Evolutionary conservation across 345 rosid genomes (phyloP), one percentile per base, ranked within the genome.

Genomic region (Raphanus raphanistrum): DNA sequence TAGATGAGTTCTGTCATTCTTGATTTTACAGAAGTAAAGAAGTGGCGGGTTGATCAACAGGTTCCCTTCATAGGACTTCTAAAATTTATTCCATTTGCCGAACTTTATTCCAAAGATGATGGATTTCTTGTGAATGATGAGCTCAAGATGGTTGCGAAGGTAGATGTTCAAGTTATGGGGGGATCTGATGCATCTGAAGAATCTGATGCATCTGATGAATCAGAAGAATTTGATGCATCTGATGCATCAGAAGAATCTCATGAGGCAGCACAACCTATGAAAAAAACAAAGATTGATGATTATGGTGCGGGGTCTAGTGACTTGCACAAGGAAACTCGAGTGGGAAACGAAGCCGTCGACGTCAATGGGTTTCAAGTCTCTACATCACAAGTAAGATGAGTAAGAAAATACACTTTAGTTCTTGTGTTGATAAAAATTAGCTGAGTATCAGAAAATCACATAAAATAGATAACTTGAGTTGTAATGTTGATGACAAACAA

Each of bases 321-420:
- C 8, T 63, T 35, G 2, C 28, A 8, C 4, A 9, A 33, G n/a
- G 25, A 27, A 4, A 13, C 33, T 67, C 12, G 32, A 63, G 31
- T 48, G 48, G 38, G 25, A 50, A n/a, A 50, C 8, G 8, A 50
- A n/a, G n/a, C 21, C 57, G 17, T 65, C 2, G 50, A 64, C 8
- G 64, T 74, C 7, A 52, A 74, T 29, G 77, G 63, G 4, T 63
- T 73, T 73, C 48, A 16, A 35, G 52, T 73, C 11, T 27, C 48
- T 29, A 10, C 45, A 17, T 50, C 69, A 8, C 69, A 73, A 3
- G 76, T 62, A 61, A 27, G 16, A 8, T 45, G 54, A 9, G 10
- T 5, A 15, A 15, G 15, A 29, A 0, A 2, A 2, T 28, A 28
- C 29, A 28, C 29, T 2, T 28, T 2, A 28, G 29, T 28, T 2